These are phyloP conservation scores for Toxicodendron radicans DNA, from an alignment of 345 rosid genomes.

Conservation along the genomic window DNA sequence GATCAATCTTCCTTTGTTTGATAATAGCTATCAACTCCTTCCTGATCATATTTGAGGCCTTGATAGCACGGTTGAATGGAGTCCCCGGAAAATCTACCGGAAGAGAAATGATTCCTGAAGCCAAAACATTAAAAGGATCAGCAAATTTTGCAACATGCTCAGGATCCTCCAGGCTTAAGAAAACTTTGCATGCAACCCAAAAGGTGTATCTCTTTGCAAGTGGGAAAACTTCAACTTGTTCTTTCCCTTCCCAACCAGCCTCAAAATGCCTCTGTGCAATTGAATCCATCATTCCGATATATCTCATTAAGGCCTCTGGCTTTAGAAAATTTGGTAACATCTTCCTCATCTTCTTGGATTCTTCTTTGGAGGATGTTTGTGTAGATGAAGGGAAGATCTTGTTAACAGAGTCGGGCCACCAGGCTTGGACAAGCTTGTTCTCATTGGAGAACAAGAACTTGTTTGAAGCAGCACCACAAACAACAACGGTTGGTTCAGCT, in stretches of 20 bases:
- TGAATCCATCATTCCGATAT: slow-evolving; percentile 19
- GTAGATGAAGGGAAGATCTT: slow-evolving; percentile 45
- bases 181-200: slow-evolving; percentile 22
- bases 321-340: slow-evolving; percentile 26
- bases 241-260: slow-evolving; percentile 2
- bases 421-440: slow-evolving; percentile 42
- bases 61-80: slow-evolving; percentile 17
- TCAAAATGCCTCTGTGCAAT: slow-evolving; percentile 15
- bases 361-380: slow-evolving; percentile 35
- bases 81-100: slow-evolving; percentile 24
- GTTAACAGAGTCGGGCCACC: slow-evolving; percentile 59
- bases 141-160: slow-evolving; percentile 10
- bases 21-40: slow-evolving; percentile 17
- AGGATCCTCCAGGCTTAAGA: slow-evolving; percentile 22
- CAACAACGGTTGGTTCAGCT: slow-evolving; percentile 31
- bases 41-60: slow-evolving; percentile 13
- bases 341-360: slow-evolving; percentile 43
- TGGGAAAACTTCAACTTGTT: slow-evolving; percentile 15
- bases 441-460: slow-evolving; percentile 53
- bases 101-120: slow-evolving; percentile 18
- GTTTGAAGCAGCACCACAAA: slow-evolving; percentile 43
- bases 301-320: slow-evolving; percentile 28
- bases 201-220: slow-evolving; percentile 23
- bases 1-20: slow-evolving; percentile 29
- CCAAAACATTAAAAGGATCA: slow-evolving; percentile 21